Evolutionary conservation across 169 alveolate species (phyloP), one percentile per base, ranked within the genome.

Genomic region (Plasmodium reichenowi): DNA sequence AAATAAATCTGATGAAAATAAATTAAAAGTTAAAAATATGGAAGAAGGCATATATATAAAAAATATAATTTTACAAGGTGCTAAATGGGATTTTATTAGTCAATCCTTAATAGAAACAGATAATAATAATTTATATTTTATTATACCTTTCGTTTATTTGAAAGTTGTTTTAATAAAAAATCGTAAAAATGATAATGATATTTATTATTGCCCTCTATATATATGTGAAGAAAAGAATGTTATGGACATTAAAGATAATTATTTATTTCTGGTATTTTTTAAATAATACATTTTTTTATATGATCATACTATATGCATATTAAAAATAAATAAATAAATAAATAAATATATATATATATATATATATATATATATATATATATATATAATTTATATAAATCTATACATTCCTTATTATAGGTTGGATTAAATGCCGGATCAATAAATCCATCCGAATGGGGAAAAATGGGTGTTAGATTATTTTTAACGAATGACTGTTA

Each of bases 11-110:
- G 76, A 70, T 86, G 92, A 86, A 86, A 45, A 6, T 72, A 67
- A 72, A 10, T 7, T 72, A 22, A 86, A 72, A 48, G 47, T 32
- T 54, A 17, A 43, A 72, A 56, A 29, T 32, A 29, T 98, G 12
- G 95, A 95, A 72, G 98, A 98, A 64, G 99, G 99, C 12, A 97
- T 98, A 13, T 97, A 95, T 78, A 90, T 97, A 68, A 92, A 94
- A 91, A 97, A 97, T 63, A 83, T 97, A 62, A 95, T 92, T 80
- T 86, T 98, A 29, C 99, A 98, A 94, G 99, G 99, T 26, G 99
- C 98, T 15, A 94, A 95, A 68, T 98, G 99, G 99, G 97, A 98
- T 86, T 70, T 88, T 15, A 98, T 96, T 52, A 96, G 94, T 76
- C 94, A 93, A 26, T 88, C 93, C 50, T 90, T 97, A 62, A 88